Conservation (phyloP, 371 early-diverging fungal genomes). For the Lichtheimia ornata region DNA sequence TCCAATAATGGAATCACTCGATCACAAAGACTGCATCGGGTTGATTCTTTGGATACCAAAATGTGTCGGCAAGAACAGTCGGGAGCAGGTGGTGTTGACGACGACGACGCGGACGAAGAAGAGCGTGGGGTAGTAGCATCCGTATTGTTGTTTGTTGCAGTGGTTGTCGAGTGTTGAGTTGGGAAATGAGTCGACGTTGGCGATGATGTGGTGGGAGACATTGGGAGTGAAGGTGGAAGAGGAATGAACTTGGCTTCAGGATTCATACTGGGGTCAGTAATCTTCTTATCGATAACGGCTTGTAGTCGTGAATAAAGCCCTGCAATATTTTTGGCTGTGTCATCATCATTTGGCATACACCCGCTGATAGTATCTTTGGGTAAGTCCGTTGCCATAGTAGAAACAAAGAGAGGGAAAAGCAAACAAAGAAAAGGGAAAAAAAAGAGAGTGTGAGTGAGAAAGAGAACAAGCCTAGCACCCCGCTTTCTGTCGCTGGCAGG, state of each 20-base stretch:
- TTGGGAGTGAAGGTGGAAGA: constrained; percentile 42
- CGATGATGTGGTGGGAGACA: constrained; percentile 42
- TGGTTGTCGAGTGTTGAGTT: constrained; percentile 4
- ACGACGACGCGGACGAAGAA: too few relatives aligned
- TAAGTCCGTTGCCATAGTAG: background rate
- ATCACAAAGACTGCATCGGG: constrained; percentile 55
- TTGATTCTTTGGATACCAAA: constrained; percentile 26
- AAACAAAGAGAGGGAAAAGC: background rate
- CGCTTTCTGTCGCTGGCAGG: too few relatives aligned
- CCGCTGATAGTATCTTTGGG: background rate
- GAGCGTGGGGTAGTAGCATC: background rate
- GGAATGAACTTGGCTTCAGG: constrained; percentile 48
- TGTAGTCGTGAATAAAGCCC: constrained; percentile 58
- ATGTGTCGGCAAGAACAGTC: constrained; percentile 51
- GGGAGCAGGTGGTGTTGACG: too few relatives aligned
- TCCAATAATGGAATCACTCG: constrained; percentile 56
- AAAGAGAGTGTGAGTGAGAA: too few relatives aligned
- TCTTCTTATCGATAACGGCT: constrained; percentile 54
- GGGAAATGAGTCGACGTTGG: constrained; percentile 22
- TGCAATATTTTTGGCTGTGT: constrained; percentile 55
- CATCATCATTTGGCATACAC: constrained; percentile 14
- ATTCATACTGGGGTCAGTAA: constrained; percentile 22
- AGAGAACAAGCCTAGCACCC: too few relatives aligned
- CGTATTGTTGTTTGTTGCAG: background rate
- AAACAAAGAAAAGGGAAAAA: background rate